phyloP scores from a whole-genome alignment of 495 filamentous ascomycete genomes.

The Amorphotheca resinae region DNA sequence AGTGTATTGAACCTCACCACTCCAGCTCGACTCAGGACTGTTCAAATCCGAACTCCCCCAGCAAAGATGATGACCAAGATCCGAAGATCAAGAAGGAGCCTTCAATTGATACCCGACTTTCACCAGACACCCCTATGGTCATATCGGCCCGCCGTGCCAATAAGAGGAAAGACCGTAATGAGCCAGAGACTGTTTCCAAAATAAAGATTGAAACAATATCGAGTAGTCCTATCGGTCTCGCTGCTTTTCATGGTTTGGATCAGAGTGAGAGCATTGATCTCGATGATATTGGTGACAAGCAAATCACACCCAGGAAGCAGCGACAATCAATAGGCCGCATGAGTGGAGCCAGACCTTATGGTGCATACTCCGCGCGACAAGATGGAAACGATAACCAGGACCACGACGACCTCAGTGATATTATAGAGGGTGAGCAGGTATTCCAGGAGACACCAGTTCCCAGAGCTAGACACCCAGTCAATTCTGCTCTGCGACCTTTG shows the following conservation, averaged over 20 bases:
- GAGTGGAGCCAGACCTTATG: not conserved
- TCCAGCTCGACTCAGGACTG: constrained; percentile 22
- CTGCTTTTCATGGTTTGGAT: constrained; percentile 19
- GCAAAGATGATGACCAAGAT: not conserved
- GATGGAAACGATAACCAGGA: not conserved
- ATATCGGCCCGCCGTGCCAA: constrained; percentile 18
- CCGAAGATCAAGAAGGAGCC: constrained; percentile 6
- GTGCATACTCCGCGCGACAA: not conserved
- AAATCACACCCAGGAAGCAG: constrained; percentile 52
- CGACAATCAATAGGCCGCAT: constrained; percentile 8
- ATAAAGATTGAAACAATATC: constrained; percentile 23
- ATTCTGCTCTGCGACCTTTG: constrained; percentile 18
- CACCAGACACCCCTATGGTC: constrained; percentile 32
- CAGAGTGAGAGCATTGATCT: constrained; percentile 55
- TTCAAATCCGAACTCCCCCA: not conserved
- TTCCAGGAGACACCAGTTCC: not conserved
- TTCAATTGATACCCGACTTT: constrained; percentile 15
- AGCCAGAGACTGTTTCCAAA: not conserved
- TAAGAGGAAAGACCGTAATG: constrained; percentile 9
- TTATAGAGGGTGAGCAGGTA: not conserved
- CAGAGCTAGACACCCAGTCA: not conserved
- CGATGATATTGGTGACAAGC: constrained; percentile 49
- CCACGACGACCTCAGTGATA: not conserved
- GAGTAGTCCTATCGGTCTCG: constrained; percentile 23
- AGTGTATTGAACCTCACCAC: constrained; percentile 1